A percentile compares a stretch with the other conserved stretches of the same genome.
phyloP scores from a whole-genome alignment of 305 asterid genomes.

The Striga hermonthica region DNA sequence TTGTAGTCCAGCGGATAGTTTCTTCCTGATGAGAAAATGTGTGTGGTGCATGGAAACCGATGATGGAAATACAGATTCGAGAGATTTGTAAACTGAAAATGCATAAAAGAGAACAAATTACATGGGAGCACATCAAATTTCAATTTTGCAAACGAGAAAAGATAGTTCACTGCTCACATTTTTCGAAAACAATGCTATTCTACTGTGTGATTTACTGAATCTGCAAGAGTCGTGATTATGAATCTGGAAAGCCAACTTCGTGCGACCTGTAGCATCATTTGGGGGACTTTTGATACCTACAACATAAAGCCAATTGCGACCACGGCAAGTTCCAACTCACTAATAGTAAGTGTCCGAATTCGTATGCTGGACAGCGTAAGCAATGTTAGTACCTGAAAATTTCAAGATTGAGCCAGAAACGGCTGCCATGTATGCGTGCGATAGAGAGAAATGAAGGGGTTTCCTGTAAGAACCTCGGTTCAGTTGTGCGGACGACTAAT shows the following conservation, averaged over 20 bases:
- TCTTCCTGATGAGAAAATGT: slow-evolving; percentile 40
- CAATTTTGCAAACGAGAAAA: not conserved
- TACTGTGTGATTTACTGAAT: slow-evolving; percentile 30
- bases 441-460: no score
- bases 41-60: slow-evolving; percentile 30
- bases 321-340: slow-evolving; percentile 7
- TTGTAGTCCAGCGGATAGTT: slow-evolving; percentile 43
- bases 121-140: slow-evolving; percentile 11
- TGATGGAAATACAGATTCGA: slow-evolving; percentile 29
- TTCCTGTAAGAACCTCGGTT: no score
- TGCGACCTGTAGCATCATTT: slow-evolving; percentile 27
- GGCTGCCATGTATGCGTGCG: slow-evolving; percentile 30
- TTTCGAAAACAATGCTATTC: slow-evolving; percentile 26
- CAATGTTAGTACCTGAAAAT: slow-evolving; percentile 37
- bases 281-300: slow-evolving; percentile 37
- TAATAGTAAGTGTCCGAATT: not conserved
- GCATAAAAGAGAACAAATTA: slow-evolving; percentile 20
- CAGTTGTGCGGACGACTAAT: no score
- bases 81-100: slow-evolving; percentile 35
- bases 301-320: slow-evolving; percentile 6
- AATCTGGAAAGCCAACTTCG: slow-evolving; percentile 29
- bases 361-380: not conserved
- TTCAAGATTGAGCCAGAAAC: slow-evolving; percentile 28
- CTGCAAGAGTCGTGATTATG: slow-evolving; percentile 26
- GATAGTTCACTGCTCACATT: slow-evolving; percentile 32